phyloP scores from a whole-genome alignment of 2,329 filamentous ascomycete species.

The Cladobotryum protrusum region DNA sequence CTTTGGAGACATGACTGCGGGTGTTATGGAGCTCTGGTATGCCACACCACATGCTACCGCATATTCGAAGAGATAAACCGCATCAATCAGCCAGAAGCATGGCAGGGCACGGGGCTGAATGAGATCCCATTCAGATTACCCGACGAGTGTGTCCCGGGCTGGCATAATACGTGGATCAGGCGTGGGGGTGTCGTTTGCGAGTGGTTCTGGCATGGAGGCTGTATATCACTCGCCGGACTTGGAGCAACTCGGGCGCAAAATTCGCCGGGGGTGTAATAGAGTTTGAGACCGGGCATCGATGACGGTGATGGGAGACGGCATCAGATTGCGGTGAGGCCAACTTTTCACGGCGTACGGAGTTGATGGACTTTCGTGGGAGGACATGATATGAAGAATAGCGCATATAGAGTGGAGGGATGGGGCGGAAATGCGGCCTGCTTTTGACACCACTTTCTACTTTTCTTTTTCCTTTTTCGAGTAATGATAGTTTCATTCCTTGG shows the following conservation, averaged over 20 bases:
- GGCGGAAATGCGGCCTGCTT: too few species aligned
- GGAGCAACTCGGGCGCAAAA: neutral
- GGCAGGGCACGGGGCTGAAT: conserved; percentile 15
- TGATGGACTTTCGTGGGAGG: too few species aligned
- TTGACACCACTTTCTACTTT: too few species aligned
- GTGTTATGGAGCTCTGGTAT: conserved; percentile 20
- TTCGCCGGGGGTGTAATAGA: neutral
- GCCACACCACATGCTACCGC: conserved; percentile 17
- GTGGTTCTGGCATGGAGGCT: conserved; percentile 4
- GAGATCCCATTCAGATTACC: conserved; percentile 21
- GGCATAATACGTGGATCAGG: conserved; percentile 13
- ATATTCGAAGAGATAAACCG: conserved; percentile 22
- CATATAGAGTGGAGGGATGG: too few species aligned
- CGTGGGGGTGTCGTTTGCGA: conserved; percentile 7
- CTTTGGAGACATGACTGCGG: conserved; percentile 22
- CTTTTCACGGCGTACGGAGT: too few species aligned
- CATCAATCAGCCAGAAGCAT: conserved; percentile 23
- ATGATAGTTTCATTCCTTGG: too few species aligned
- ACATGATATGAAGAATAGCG: too few species aligned
- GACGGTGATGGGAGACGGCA: neutral
- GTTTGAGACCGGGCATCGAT: neutral
- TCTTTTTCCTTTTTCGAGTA: too few species aligned
- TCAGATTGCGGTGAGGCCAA: too few species aligned
- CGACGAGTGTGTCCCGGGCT: conserved; percentile 19
- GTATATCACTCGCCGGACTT: conserved; percentile 1